Evolutionary conservation across 2,329 filamentous ascomycete species (phyloP).

Genomic region (Sporothrix phasma): DNA sequence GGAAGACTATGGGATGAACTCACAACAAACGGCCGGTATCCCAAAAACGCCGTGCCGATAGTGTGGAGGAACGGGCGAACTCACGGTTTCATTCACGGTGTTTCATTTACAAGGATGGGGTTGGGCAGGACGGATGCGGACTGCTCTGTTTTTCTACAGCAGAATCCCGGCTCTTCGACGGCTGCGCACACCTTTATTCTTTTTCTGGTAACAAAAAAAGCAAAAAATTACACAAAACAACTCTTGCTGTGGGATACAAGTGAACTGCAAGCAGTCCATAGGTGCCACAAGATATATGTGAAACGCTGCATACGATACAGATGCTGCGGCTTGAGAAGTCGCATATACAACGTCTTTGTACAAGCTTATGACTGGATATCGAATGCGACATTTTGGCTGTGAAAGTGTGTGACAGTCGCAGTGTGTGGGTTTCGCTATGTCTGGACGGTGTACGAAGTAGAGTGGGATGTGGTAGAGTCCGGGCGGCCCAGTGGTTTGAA

Average conservation of each 20-base stretch:
- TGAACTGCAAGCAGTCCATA: too few relatives aligned
- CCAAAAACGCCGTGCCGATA: neutral
- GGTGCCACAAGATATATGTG: too few relatives aligned
- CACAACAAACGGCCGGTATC: neutral
- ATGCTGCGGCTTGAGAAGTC: too few relatives aligned
- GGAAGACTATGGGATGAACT: neutral
- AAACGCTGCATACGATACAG: too few relatives aligned
- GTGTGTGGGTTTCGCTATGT: neutral
- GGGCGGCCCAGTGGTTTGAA: neutral
- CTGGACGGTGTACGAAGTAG: too few relatives aligned
- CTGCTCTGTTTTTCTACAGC: slow-evolving; percentile 1
- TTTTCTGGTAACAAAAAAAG: slow-evolving; percentile 10
- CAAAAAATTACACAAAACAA: slow-evolving; percentile 4
- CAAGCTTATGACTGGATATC: neutral
- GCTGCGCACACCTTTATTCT: slow-evolving; percentile 7
- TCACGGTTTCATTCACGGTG: slow-evolving; percentile 12
- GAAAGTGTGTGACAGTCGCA: neutral
- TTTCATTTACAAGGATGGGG: slow-evolving; percentile 9
- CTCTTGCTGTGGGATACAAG: neutral
- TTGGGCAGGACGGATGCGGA: slow-evolving; percentile 5
- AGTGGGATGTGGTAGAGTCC: neutral
- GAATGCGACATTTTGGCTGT: neutral
- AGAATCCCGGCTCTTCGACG: neutral
- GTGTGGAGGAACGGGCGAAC: neutral
- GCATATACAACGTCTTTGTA: neutral